These are phyloP conservation scores for Sporothrix humicola DNA, from an alignment of 2,329 filamentous ascomycete genomes.

Conservation along the genomic window DNA sequence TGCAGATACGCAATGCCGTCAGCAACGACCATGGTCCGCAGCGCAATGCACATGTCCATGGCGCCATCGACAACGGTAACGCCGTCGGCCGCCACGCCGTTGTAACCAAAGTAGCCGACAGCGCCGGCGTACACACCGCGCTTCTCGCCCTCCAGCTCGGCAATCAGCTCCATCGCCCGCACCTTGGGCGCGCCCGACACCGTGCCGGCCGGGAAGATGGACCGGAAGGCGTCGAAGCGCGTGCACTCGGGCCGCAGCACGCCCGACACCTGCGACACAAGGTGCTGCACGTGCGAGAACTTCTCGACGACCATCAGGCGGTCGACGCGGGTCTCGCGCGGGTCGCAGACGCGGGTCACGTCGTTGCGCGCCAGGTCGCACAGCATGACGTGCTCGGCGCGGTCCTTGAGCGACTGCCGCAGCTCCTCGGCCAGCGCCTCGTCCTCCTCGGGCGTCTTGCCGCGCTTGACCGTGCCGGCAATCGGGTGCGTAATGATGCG, in stretches of 20 bases:
- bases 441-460: conserved; percentile 81
- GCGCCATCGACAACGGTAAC: conserved; percentile 74
- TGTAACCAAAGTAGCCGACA: conserved; percentile 95
- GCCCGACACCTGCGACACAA: conserved; percentile 94
- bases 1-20: conserved; percentile 91
- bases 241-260: conserved; percentile 83
- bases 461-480: conserved; percentile 90
- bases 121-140: conserved; percentile 94
- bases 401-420: conserved; percentile 82
- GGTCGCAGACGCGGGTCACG: conserved; percentile 93
- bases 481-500: conserved; percentile 93
- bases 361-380: conserved; percentile 96
- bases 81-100: conserved; percentile 65
- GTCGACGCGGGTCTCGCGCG: conserved; percentile 86
- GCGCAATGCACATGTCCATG: conserved; percentile 84
- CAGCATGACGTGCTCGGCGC: conserved; percentile 95
- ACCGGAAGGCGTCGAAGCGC: conserved; percentile 92
- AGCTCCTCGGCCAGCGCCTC: conserved; percentile 77
- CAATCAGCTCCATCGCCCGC: conserved; percentile 94
- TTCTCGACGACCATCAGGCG: conserved; percentile 91
- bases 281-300: conserved; percentile 96
- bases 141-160: conserved; percentile 92
- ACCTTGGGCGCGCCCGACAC: conserved; percentile 96
- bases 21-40: conserved; percentile 94
- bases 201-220: conserved; percentile 95